phyloP scores from a whole-genome alignment of 768 basidiomycete genomes.

The Mycena vitilis region DNA sequence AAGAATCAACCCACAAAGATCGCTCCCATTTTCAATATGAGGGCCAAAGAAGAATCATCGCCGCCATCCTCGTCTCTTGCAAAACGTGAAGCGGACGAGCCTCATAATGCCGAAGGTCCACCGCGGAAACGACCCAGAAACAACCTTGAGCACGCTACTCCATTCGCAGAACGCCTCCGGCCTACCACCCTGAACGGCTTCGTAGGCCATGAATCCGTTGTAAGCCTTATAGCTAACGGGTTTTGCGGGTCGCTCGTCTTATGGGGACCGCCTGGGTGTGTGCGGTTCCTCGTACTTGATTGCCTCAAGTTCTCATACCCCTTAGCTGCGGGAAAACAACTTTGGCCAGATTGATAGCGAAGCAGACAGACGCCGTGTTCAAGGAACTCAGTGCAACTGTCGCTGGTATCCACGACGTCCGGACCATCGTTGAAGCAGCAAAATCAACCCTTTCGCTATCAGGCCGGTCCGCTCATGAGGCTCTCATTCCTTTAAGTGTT shows the following conservation, averaged over 20 bases:
- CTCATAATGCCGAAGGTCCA: constrained; percentile 25
- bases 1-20: constrained; percentile 6
- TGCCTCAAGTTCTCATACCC: not conserved
- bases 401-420: constrained; percentile 75
- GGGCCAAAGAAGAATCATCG: constrained; percentile 16
- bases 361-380: constrained; percentile 67
- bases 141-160: constrained; percentile 52
- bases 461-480: constrained; percentile 59
- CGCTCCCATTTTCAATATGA: constrained; percentile 43
- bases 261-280: constrained; percentile 82
- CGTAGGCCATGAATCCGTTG: constrained; percentile 65
- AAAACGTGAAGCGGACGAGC: constrained; percentile 23
- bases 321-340: constrained; percentile 80
- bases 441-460: constrained; percentile 71
- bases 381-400: constrained; percentile 85
- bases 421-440: constrained; percentile 82
- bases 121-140: constrained; percentile 40
- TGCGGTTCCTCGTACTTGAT: constrained; percentile 5
- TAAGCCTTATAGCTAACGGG: constrained; percentile 58
- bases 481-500: too few relatives aligned
- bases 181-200: constrained; percentile 74
- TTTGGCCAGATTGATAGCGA: constrained; percentile 77
- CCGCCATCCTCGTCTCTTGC: constrained; percentile 21
- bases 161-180: constrained; percentile 79
- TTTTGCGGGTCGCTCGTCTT: constrained; percentile 71